phyloP scores from a whole-genome alignment of 1,284 basidiomycete genomes.

The Phellinidium pouzarii region DNA sequence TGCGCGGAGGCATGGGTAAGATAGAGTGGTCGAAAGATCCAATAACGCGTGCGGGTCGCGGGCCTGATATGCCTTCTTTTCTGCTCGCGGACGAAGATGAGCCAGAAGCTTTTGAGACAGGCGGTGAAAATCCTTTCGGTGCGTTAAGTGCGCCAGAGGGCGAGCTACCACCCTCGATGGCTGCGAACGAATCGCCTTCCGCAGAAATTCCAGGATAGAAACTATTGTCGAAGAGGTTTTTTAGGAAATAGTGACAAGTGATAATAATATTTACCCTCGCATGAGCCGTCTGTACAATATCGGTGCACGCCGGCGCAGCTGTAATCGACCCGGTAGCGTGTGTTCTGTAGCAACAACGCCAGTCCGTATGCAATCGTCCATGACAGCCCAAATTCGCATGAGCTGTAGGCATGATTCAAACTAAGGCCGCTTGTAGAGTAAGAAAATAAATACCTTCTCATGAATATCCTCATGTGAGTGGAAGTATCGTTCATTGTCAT shows the following conservation, averaged over 20 bases:
- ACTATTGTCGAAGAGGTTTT: constrained; percentile 28
- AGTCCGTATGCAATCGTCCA: constrained; percentile 89
- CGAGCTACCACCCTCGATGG: constrained; percentile 39
- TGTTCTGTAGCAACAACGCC: constrained; percentile 79
- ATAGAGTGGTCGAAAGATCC: constrained; percentile 82
- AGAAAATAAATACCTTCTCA: constrained; percentile 44
- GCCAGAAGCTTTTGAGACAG: constrained; percentile 8
- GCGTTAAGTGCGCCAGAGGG: constrained; percentile 31
- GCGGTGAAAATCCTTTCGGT: constrained; percentile 30
- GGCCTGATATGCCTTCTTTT: background rate
- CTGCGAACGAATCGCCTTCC: constrained; percentile 30
- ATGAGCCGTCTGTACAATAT: constrained; percentile 84
- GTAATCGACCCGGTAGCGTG: constrained; percentile 80
- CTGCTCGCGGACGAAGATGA: background rate
- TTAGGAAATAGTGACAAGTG: constrained; percentile 10
- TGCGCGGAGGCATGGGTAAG: constrained; percentile 78
- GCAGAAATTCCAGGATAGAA: constrained; percentile 63
- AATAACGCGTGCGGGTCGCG: constrained; percentile 49
- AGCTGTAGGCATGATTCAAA: constrained; percentile 36
- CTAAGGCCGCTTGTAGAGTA: constrained; percentile 11
- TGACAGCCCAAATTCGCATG: constrained; percentile 81
- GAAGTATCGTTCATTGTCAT: constrained; percentile 87
- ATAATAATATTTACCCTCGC: constrained; percentile 55
- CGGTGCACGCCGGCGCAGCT: constrained; percentile 74
- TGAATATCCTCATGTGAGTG: constrained; percentile 73